These are phyloP conservation scores for Gossypium gossypioides DNA, from an alignment of 441 rosid species.

Conservation along the genomic window DNA sequence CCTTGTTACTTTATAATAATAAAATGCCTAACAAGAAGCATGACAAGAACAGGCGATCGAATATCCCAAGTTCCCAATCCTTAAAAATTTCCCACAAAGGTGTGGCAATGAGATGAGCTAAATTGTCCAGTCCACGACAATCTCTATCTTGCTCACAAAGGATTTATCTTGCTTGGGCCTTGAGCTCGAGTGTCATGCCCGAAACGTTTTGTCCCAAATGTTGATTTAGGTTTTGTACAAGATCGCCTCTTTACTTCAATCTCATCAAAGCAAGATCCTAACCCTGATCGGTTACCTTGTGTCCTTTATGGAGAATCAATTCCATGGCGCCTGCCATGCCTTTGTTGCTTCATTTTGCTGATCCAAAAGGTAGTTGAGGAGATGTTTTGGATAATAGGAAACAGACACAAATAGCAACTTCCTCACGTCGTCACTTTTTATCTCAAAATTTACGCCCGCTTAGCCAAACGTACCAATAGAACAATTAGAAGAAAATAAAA, in stretches of 20 bases:
- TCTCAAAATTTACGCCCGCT: conserved; percentile 56
- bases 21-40: too few species aligned
- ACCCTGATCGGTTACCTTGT: conserved; percentile 31
- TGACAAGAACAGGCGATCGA: too few species aligned
- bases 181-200: conserved; percentile 71
- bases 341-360: conserved; percentile 47
- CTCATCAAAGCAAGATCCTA: conserved; percentile 32
- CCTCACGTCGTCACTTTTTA: conserved; percentile 32
- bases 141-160: conserved; percentile 58
- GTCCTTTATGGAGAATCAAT: conserved; percentile 72
- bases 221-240: conserved; percentile 47
- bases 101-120: conserved; percentile 77
- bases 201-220: conserved; percentile 52
- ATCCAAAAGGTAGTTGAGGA: conserved; percentile 43
- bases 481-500: conserved; percentile 49
- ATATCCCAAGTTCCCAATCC: too few species aligned
- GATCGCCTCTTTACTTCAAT: conserved; percentile 49
- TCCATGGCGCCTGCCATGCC: conserved; percentile 57
- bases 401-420: conserved; percentile 68
- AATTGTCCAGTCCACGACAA: conserved; percentile 62
- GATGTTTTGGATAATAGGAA: conserved; percentile 54
- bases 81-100: conserved; percentile 2
- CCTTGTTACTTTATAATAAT: too few species aligned
- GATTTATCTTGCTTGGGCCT: conserved; percentile 66
- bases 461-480: conserved; percentile 61